Evolutionary conservation across 805 yeast species (phyloP), one percentile per base, ranked within the genome.

Genomic region (Candida awuae): DNA sequence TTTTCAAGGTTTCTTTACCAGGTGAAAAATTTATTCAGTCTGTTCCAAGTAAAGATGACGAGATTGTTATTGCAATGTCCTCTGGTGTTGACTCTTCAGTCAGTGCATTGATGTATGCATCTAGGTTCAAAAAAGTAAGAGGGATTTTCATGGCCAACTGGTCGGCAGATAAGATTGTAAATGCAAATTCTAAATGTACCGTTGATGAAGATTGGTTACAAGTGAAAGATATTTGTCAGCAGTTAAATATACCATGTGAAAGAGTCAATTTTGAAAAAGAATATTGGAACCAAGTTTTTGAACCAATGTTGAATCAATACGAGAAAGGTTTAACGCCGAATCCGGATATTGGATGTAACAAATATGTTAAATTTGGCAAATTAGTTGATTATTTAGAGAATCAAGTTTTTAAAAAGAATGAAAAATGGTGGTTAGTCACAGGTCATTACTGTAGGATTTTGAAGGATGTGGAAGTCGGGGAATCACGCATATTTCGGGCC

Each of bases 11-110:
- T 18, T 41, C 40, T 3, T 34, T 28, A 10, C 36, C 49, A 3
- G n/a, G 14, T 9, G 18, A 30, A 9, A 48, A 43, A 1, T 58
- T 50, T 20, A 31, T 8, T 44, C 85, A 68, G 54, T 57, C 53
- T 5, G 44, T 49, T 15, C 90, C 90, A 0, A 45, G 49, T 0
- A 47, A 46, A 8, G 56, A 67, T 23, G 95, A 84, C 50, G 74
- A 70, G 38, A 72, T 90, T 17, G 63, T 83, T 16, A 75, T 92
- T 5, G 96, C 97, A 7, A 84, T 92, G 95, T 85, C 96, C 1
- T 84, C 95, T 0, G 98, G 98, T 0, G 97, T 92, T 1, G 98
- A 92, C 59, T 88, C 97, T 0, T 81, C 96, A 1, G 86, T 88
- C 1, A 74, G 83, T 3, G 97, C 97, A 0, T 41, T 58, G 34